phyloP scores from a whole-genome alignment of 331 rosid species.

The Quercus lobata region DNA sequence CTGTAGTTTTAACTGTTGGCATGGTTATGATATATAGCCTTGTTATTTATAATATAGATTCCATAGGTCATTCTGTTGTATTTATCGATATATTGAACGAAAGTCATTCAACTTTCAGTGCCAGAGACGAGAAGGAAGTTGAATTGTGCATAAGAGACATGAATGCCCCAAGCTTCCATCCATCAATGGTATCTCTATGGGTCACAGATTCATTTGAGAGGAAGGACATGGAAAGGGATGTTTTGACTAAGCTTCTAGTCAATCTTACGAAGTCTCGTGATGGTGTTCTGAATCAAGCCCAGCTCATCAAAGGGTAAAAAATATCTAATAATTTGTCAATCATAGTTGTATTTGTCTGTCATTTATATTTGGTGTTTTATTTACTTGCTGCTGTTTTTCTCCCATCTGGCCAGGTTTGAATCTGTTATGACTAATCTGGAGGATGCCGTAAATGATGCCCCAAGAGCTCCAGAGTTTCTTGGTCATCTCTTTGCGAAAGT shows the following conservation, averaged over 20 bases:
- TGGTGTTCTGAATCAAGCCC: slow-evolving; percentile 42
- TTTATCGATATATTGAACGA: slow-evolving; percentile 4
- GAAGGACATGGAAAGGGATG: slow-evolving; percentile 67
- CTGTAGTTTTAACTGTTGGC: neutral
- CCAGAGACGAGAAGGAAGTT: slow-evolving; percentile 78
- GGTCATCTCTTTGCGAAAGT: slow-evolving; percentile 51
- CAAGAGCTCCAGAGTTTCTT: slow-evolving; percentile 78
- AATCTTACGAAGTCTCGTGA: slow-evolving; percentile 56
- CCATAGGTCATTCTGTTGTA: neutral
- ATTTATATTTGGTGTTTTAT: neutral
- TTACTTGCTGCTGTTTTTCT: neutral
- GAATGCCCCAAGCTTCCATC: slow-evolving; percentile 77
- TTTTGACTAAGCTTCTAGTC: slow-evolving; percentile 65
- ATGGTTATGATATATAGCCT: neutral
- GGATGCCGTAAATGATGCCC: slow-evolving; percentile 85
- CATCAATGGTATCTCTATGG: slow-evolving; percentile 82
- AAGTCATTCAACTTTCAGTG: slow-evolving; percentile 46
- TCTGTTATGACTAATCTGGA: slow-evolving; percentile 61
- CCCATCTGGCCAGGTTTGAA: slow-evolving; percentile 55
- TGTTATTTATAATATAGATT: neutral
- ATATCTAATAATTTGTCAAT: neutral
- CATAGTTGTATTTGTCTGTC: neutral
- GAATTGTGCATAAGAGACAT: slow-evolving; percentile 64
- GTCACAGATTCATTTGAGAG: slow-evolving; percentile 76
- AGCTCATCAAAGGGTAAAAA: slow-evolving; percentile 69